Percentiles rank a stretch among this genome's conserved stretches.
phyloP scores from a whole-genome alignment of 225 moss, liverwort and hornwort genomes.

The Anthoceros angustus region DNA sequence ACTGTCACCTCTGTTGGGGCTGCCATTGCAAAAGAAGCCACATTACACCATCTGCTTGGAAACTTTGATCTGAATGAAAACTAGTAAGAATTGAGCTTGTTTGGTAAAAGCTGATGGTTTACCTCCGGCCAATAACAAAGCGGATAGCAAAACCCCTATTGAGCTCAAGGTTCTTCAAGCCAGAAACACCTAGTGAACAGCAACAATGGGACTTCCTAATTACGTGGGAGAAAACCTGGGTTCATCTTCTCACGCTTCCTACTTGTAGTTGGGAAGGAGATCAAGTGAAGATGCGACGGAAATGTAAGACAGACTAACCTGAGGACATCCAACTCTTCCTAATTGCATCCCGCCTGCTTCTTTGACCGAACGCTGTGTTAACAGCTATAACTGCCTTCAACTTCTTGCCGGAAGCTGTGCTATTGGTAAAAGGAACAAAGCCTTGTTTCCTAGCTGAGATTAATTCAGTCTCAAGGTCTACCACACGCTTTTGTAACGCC shows the following conservation, averaged over 20 bases:
- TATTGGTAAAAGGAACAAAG: conserved; percentile 21
- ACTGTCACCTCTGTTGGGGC: conserved; percentile 92
- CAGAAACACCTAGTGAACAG: conserved; percentile 30
- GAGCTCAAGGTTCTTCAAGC: conserved; percentile 57
- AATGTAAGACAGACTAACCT: conserved; percentile 19
- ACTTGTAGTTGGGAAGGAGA: neutral
- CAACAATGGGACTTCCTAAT: neutral
- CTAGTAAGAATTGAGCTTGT: neutral
- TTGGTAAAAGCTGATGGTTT: conserved; percentile 8
- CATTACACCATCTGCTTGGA: neutral
- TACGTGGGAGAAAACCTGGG: neutral
- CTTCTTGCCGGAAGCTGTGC: conserved; percentile 21
- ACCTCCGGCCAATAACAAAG: conserved; percentile 87
- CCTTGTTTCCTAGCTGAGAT: conserved; percentile 78
- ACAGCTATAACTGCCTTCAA: conserved; percentile 54
- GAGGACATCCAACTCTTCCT: conserved; percentile 78
- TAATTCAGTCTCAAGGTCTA: conserved; percentile 63
- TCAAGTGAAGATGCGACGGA: neutral
- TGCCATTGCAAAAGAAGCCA: conserved; percentile 20
- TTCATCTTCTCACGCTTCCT: neutral
- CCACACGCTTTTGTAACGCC: conserved; percentile 57
- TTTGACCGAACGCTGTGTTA: conserved; percentile 63
- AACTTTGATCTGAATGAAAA: neutral
- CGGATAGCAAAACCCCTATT: conserved; percentile 74
- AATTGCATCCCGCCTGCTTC: conserved; percentile 50